Percentiles rank a stretch among this genome's conserved stretches.
Conservation (phyloP, 306 rosid species). For the Cucumis hystrix region DNA sequence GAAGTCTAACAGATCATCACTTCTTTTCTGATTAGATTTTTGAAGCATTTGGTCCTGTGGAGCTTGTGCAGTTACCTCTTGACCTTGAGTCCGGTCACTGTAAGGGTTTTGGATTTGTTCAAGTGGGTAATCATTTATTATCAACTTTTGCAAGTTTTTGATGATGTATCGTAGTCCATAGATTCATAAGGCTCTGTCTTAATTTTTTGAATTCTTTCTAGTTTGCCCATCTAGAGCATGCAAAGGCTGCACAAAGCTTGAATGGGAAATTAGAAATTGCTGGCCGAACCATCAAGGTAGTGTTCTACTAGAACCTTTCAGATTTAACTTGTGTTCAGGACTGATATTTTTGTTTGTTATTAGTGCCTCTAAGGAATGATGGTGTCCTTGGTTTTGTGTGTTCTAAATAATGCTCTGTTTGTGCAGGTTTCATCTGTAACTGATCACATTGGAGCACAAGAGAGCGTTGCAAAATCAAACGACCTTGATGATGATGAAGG, state of each 20-base stretch:
- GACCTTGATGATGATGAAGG: constrained; percentile 95
- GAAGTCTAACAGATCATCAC: not conserved
- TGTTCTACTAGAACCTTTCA: not conserved
- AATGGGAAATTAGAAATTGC: constrained; percentile 95
- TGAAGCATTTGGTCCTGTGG: constrained; percentile 96
- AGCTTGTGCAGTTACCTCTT: constrained; percentile 87
- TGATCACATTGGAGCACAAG: constrained; percentile 84
- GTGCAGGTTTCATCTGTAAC: constrained; percentile 86
- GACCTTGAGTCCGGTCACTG: constrained; percentile 96
- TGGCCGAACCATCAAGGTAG: constrained; percentile 85
- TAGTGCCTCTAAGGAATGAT: not conserved
- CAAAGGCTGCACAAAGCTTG: constrained; percentile 94
- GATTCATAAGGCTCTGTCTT: not conserved
- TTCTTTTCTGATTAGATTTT: constrained; percentile 45
- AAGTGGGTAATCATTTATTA: constrained; percentile 36
- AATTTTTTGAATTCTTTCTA: constrained; percentile 20
- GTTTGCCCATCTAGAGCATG: constrained; percentile 96
- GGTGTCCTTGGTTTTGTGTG: not conserved
- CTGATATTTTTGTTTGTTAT: not conserved
- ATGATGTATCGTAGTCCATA: not conserved
- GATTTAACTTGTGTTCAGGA: not conserved
- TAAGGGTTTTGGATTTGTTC: constrained; percentile 99
- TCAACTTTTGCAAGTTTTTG: not conserved
- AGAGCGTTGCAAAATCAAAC: constrained; percentile 68
- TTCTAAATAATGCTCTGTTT: not conserved